These are phyloP conservation scores for Nemania sp. DNA, from an alignment of 2,329 filamentous ascomycete genomes.

Conservation along the genomic window DNA sequence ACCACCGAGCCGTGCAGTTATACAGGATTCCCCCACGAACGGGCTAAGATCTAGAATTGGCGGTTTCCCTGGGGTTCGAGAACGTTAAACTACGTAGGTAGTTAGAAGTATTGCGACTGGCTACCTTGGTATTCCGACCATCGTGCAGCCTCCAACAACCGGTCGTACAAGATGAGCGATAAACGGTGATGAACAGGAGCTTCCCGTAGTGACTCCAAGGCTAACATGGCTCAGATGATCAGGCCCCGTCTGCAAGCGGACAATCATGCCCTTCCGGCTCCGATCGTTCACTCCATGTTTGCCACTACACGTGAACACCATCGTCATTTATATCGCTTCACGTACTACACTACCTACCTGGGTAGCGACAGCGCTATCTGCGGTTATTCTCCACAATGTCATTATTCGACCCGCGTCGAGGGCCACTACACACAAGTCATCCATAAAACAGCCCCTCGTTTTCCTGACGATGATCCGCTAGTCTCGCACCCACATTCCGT, in stretches of 20 bases:
- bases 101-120: conserved; percentile 17
- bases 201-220: not conserved
- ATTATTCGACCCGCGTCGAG: conserved; percentile 32
- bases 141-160: not conserved
- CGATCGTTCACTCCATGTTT: conserved; percentile 20
- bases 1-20: conserved; percentile 34
- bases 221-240: not conserved
- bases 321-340: conserved; percentile 16
- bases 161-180: not conserved
- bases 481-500: conserved; percentile 28
- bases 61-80: conserved; percentile 9
- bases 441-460: conserved; percentile 32
- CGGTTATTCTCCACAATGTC: conserved; percentile 33
- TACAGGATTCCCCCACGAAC: conserved; percentile 20
- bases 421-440: conserved; percentile 10
- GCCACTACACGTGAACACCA: conserved; percentile 18
- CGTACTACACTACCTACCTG: too few species aligned
- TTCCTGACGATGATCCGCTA: conserved; percentile 29
- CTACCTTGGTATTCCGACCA: conserved; percentile 1
- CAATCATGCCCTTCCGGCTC: conserved; percentile 12
- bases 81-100: conserved; percentile 14
- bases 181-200: not conserved
- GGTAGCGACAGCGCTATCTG: conserved; percentile 32
- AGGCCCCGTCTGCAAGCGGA: conserved; percentile 1
- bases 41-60: conserved; percentile 25